Percentiles rank a stretch among this genome's conserved stretches.
phyloP scores from a whole-genome alignment of 495 filamentous ascomycete species.

The Aspergillus steynii region DNA sequence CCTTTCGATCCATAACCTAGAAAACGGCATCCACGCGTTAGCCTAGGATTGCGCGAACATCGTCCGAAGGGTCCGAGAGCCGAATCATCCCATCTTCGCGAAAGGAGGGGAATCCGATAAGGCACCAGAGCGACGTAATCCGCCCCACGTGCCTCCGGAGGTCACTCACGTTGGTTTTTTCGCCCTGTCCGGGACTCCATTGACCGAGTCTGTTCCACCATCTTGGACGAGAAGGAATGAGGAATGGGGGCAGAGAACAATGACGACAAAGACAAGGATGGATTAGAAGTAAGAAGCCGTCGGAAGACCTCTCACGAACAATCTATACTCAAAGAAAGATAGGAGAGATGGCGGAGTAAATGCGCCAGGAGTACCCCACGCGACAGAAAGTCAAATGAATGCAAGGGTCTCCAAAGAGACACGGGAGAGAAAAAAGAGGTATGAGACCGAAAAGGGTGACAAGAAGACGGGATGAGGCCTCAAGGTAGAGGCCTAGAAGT shows the following conservation, averaged over 20 bases:
- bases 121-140: background rate
- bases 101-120: background rate
- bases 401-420: slow-evolving; percentile 8
- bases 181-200: slow-evolving; percentile 79
- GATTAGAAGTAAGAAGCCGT: background rate
- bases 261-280: slow-evolving; percentile 1
- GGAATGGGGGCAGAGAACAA: slow-evolving; percentile 11
- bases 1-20: slow-evolving; percentile 88
- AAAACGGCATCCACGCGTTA: slow-evolving; percentile 16
- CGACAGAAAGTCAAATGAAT: slow-evolving; percentile 19
- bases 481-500: slow-evolving; percentile 13
- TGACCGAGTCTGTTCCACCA: slow-evolving; percentile 62
- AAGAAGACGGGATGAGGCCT: slow-evolving; percentile 10
- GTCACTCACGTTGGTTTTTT: slow-evolving; percentile 74
- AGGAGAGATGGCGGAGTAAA: slow-evolving; percentile 8
- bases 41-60: slow-evolving; percentile 6
- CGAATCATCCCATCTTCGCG: background rate
- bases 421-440: background rate
- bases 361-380: slow-evolving; percentile 14
- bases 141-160: slow-evolving; percentile 22
- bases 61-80: background rate
- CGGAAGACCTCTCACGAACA: background rate
- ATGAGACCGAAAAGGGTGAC: slow-evolving; percentile 8
- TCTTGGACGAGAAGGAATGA: slow-evolving; percentile 23
- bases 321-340: slow-evolving; percentile 12